phyloP scores from a whole-genome alignment of 2,329 filamentous ascomycete genomes.

The Aulographum hederae region DNA sequence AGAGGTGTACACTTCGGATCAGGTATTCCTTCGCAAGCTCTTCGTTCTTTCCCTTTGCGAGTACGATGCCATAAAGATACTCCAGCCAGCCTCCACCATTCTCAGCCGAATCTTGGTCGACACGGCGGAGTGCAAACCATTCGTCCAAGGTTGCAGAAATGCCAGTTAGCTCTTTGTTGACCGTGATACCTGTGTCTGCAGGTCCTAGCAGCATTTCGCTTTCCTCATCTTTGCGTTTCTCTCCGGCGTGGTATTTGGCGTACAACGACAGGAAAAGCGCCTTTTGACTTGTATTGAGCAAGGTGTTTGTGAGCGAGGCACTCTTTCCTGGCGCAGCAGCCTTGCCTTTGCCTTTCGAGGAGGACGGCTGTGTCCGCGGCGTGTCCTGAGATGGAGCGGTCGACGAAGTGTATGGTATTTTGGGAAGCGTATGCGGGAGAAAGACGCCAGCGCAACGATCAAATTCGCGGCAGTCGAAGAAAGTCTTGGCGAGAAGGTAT shows the following conservation, averaged over 20 bases:
- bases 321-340: conserved; percentile 19
- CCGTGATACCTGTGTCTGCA: conserved; percentile 65
- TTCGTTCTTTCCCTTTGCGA: conserved; percentile 83
- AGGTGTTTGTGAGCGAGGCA: conserved; percentile 15
- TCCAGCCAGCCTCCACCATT: conserved; percentile 85
- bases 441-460: conserved; percentile 86
- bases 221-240: conserved; percentile 92
- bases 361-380: too few species aligned
- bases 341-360: conserved; percentile 44
- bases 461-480: conserved; percentile 90
- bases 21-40: conserved; percentile 69
- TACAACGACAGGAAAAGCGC: conserved; percentile 85
- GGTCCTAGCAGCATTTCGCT: conserved; percentile 95
- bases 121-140: too few species aligned
- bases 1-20: conserved; percentile 72
- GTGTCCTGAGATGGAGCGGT: not conserved
- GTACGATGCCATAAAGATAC: conserved; percentile 76
- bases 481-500: conserved; percentile 79
- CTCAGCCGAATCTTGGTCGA: too few species aligned
- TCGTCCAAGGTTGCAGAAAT: conserved; percentile 60
- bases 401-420: conserved; percentile 29
- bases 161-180: conserved; percentile 67
- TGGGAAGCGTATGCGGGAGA: conserved; percentile 60
- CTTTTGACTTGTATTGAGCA: conserved; percentile 58
- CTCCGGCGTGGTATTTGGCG: conserved; percentile 78